phyloP scores from a whole-genome alignment of 2,329 filamentous ascomycete genomes.

The Microdochium paspali region DNA sequence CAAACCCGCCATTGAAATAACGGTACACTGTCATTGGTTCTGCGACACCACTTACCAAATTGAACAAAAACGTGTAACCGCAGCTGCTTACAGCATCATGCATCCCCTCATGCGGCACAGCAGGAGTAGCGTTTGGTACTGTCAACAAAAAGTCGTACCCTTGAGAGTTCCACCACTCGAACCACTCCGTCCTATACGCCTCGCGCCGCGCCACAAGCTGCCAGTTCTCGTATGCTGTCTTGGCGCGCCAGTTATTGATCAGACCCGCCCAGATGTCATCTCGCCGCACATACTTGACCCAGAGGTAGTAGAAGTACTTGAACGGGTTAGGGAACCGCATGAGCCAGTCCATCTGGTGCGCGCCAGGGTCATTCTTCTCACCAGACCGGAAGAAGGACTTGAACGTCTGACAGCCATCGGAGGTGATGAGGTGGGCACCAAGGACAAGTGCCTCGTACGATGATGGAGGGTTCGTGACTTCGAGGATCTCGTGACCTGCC shows the following conservation, averaged over 20 bases:
- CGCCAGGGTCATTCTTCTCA: conserved; percentile 73
- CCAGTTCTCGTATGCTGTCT: conserved; percentile 74
- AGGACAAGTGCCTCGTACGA: conserved; percentile 69
- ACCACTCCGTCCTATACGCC: conserved; percentile 67
- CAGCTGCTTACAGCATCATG: conserved; percentile 75
- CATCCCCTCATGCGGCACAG: conserved; percentile 81
- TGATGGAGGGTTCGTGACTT: conserved; percentile 48
- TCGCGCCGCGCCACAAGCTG: conserved; percentile 69
- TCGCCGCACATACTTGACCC: conserved; percentile 72
- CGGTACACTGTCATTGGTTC: too few species aligned
- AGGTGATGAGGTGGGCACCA: conserved; percentile 71
- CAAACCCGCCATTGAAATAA: background rate
- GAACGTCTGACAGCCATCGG: conserved; percentile 76
- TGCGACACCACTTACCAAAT: conserved; percentile 61
- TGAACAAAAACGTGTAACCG: conserved; percentile 91
- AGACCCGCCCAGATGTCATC: conserved; percentile 74
- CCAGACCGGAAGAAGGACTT: conserved; percentile 65
- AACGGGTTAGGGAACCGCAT: conserved; percentile 64
- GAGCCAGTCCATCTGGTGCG: conserved; percentile 63
- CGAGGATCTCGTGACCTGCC: conserved; percentile 67
- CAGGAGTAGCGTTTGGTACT: conserved; percentile 84
- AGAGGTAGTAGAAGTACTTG: conserved; percentile 81
- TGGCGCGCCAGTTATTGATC: conserved; percentile 62
- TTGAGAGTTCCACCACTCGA: conserved; percentile 72
- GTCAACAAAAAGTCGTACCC: conserved; percentile 71